Evolutionary conservation across 306 rosid species (phyloP), one percentile per base, ranked within the genome.

Genomic region (Dryas alaskensis): DNA sequence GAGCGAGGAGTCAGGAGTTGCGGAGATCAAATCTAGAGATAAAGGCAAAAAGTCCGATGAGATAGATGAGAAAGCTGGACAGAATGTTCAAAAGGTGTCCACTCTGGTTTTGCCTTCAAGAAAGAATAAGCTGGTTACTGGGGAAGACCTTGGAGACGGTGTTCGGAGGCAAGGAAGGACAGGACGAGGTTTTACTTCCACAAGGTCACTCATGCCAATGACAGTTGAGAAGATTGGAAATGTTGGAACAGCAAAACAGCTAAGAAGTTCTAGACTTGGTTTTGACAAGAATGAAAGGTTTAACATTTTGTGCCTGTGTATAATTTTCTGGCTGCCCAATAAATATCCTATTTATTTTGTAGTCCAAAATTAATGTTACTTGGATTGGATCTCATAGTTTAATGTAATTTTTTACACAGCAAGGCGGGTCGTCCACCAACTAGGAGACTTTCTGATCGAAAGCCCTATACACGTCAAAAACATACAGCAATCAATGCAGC

Each of bases 351-450:
- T 45, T 49, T 16, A 42, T 13, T 76, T 49, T 57, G 54, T 40
- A 60, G 51, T 39, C 12, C 72, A 11, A 54, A 43, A 60, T 42
- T 81, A 17, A 77, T 73, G 59, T 70, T 72, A 49, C 69, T 63
- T 60, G 58, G 62, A 66, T 75, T 58, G 46, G 73, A 72, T 80
- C 81, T 78, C 75, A 72, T 70, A 7, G 70, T 82, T 84, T 73
- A 83, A 45, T 79, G 62, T 73, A 83, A 81, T 69, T 58, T 69
- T 64, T 71, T 74, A 75, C 81, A 84, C 98, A 95, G 99, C 89
- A 92, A 90, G 88, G 89, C 89, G 57, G 99, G 99, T 71, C 99
- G 99, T 82, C 99, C 99, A 49, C 98, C 97, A 79, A 88, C 95
- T 54, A 88, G 98, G 82, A 92, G 91, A 82, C 92, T 90, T 57